phyloP scores from a whole-genome alignment of 805 yeast species.

The Sporopachydermia lactativora region DNA sequence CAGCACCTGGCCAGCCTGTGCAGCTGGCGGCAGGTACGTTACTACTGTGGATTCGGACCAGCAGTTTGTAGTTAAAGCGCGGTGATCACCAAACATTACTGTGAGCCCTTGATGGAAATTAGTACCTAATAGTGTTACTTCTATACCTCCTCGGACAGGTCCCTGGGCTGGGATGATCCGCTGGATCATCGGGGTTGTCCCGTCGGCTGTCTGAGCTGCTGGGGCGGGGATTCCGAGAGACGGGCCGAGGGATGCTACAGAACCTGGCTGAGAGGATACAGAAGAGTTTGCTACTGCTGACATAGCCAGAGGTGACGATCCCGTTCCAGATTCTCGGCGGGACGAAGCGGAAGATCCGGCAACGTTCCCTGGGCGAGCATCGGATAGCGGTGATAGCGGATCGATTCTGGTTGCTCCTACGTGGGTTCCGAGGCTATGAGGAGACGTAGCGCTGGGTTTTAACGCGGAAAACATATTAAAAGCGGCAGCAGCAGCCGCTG shows the following conservation, averaged over 20 bases:
- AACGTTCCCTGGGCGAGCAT: not conserved
- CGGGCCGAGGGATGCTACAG: not conserved
- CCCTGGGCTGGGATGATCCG: constrained; percentile 93
- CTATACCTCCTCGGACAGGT: constrained; percentile 92
- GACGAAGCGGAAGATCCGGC: not conserved
- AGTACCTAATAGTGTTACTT: constrained; percentile 78
- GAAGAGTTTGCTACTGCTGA: not conserved
- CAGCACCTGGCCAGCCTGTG: constrained; percentile 79
- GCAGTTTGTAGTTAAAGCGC: constrained; percentile 68
- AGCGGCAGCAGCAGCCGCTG: not conserved
- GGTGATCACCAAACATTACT: constrained; percentile 77
- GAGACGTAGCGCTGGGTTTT: not conserved
- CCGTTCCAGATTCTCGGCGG: not conserved
- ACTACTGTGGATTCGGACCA: constrained; percentile 95
- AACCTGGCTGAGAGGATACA: not conserved
- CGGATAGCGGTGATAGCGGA: constrained; percentile 1
- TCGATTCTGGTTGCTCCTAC: not conserved
- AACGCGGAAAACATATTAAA: not conserved
- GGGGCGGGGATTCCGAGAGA: not conserved
- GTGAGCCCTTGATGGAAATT: constrained; percentile 72
- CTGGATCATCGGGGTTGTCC: constrained; percentile 45
- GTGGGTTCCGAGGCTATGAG: not conserved
- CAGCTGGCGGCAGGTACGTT: constrained; percentile 85
- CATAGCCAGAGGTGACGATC: constrained; percentile 4
- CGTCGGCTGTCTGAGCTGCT: not conserved